Percentiles rank a stretch among this genome's conserved stretches.
Conservation (phyloP, 495 filamentous ascomycete genomes). For the Glarea lozoyensis region DNA sequence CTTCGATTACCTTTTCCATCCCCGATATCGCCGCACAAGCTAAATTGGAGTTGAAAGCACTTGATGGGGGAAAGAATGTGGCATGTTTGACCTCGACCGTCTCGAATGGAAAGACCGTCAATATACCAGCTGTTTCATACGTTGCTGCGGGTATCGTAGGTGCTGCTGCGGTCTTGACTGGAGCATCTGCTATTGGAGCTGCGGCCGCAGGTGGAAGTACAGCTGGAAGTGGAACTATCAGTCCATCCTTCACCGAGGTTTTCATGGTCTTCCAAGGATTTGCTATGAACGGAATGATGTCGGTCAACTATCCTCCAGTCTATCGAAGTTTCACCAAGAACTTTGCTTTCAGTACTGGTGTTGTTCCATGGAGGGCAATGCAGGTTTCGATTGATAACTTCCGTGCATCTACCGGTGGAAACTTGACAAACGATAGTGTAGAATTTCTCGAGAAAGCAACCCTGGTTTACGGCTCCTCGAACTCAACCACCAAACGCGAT, state of each 20-base stretch:
- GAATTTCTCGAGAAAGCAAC: constrained; percentile 65
- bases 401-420: constrained; percentile 70
- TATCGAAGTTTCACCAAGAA: constrained; percentile 86
- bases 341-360: constrained; percentile 83
- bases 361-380: constrained; percentile 74
- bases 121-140: constrained; percentile 70
- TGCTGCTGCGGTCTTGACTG: constrained; percentile 67
- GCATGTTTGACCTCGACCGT: constrained; percentile 80
- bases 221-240: constrained; percentile 51
- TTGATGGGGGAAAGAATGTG: constrained; percentile 49
- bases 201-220: constrained; percentile 27
- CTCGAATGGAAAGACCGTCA: constrained; percentile 76
- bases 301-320: constrained; percentile 73
- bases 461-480: constrained; percentile 51
- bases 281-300: constrained; percentile 93
- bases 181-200: constrained; percentile 41
- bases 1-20: constrained; percentile 81
- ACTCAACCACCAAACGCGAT: constrained; percentile 30
- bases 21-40: constrained; percentile 88
- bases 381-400: constrained; percentile 82
- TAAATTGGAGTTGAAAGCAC: constrained; percentile 61
- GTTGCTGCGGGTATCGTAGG: constrained; percentile 82
- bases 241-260: constrained; percentile 79
- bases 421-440: constrained; percentile 72
- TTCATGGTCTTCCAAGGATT: constrained; percentile 88